Conservation (phyloP, 108 stramenopile species). For the Discostella pseudostelligera region DNA sequence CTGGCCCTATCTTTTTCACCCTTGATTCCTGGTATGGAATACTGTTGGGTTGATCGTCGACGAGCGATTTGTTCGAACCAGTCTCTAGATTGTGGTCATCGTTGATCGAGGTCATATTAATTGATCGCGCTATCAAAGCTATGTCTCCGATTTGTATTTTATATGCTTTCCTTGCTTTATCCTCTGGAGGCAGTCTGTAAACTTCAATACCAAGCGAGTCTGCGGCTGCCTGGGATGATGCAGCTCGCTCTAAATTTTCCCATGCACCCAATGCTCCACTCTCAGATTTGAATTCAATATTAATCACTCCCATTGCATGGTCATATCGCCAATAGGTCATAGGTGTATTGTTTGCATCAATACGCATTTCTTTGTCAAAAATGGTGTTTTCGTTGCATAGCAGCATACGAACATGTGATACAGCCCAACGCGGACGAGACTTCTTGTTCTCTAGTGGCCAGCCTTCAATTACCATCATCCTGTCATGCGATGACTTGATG, state of each 20-base stretch:
- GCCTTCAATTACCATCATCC: constrained; percentile 25
- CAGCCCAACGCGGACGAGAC: constrained; percentile 8
- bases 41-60: background rate
- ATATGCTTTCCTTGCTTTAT: constrained; percentile 5
- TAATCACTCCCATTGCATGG: constrained; percentile 13
- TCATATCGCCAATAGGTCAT: constrained; percentile 28
- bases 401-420: constrained; percentile 15
- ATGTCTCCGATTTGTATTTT: constrained; percentile 6
- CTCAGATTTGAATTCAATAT: constrained; percentile 33
- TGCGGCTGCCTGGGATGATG: background rate
- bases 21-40: background rate
- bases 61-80: background rate
- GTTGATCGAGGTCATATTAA: background rate
- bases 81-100: background rate
- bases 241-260: constrained; percentile 17
- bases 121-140: constrained; percentile 11
- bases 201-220: constrained; percentile 4
- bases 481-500: constrained; percentile 7
- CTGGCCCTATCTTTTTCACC: background rate
- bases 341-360: background rate
- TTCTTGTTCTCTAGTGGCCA: constrained; percentile 19
- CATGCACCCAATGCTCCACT: constrained; percentile 14
- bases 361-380: background rate
- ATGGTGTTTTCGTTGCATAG: background rate
- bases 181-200: background rate